Conservation (phyloP, 2,329 filamentous ascomycete genomes). For the Sphaceloma murrayae region DNA sequence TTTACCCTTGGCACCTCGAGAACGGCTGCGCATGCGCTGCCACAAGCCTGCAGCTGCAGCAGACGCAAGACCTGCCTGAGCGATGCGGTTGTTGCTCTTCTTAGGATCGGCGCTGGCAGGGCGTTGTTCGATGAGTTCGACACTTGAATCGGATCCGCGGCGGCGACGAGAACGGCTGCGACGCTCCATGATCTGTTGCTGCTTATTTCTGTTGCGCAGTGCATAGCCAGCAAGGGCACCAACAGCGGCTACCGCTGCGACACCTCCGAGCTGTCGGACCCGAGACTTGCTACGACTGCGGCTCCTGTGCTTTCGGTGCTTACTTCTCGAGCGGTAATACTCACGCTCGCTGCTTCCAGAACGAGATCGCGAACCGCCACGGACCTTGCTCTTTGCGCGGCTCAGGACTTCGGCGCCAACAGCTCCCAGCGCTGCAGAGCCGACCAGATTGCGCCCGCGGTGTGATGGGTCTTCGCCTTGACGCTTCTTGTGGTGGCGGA, state of each 20-base stretch:
- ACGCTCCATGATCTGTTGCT: conserved; percentile 34
- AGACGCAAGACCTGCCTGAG: conserved; percentile 52
- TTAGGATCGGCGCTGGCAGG: conserved; percentile 34
- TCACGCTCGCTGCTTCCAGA: conserved; percentile 19
- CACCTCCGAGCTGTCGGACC: conserved; percentile 45
- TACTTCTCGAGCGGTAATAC: conserved; percentile 30
- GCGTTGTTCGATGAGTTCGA: conserved; percentile 19
- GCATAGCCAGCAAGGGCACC: conserved; percentile 49
- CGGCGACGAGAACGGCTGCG: conserved; percentile 39
- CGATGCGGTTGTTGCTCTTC: conserved; percentile 50
- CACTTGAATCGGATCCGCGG: conserved; percentile 31
- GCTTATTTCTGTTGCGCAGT: conserved; percentile 41
- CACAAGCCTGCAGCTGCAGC: conserved; percentile 54
- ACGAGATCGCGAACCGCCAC: conserved; percentile 30
- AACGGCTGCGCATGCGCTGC: conserved; percentile 49
- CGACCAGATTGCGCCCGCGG: conserved; percentile 45
- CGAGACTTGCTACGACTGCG: conserved; percentile 29
- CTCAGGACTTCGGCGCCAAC: conserved; percentile 50
- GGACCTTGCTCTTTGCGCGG: conserved; percentile 38
- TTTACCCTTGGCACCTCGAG: conserved; percentile 39
- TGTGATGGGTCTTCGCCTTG: conserved; percentile 47
- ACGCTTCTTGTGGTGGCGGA: conserved; percentile 48
- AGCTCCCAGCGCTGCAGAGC: conserved; percentile 52
- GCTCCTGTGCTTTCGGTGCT: conserved; percentile 24
- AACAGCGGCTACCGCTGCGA: conserved; percentile 51